Evolutionary conservation across 345 rosid genomes (phyloP), one percentile per base, ranked within the genome.

Genomic region (Linum usitatissimum): DNA sequence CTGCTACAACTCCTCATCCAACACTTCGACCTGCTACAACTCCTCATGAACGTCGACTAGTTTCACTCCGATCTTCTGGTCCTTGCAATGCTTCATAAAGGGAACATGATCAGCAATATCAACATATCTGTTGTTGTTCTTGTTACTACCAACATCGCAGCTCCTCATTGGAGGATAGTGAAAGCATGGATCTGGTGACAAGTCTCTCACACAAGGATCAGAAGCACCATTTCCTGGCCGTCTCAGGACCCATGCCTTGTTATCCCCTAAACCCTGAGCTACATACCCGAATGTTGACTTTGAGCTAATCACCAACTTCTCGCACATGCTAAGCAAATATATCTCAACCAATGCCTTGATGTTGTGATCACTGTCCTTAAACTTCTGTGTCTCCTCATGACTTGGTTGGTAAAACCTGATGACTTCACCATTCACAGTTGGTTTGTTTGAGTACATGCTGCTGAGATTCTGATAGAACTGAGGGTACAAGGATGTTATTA

Each of bases 291-390:
- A 70, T 6, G 74, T 70, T 39, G 74, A 70, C 63, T 60, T 45
- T 7, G 70, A 6, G 18, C 74, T 70, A 17, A 69, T 70, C 23
- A 70, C 58, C 39, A 70, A 21, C 53, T 54, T 57, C 55, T 70
- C 66, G 17, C 66, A 39, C 57, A 61, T 6, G 28, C 74, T 70
- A 0, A 70, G 57, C 14, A 65, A 14, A 34, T 70, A 7, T 5
- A 70, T 70, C 38, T 70, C 74, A 56, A 61, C 62, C 74, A 68
- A 70, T 19, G 74, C 74, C 66, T 70, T 60, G 21, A 70, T 28
- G 45, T 61, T 70, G 14, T 65, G 74, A 65, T 55, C 48, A 15
- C 49, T 65, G 28, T 70, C 62, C 14, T 65, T 65, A 28, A 59
- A 60, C 2, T 31, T 60, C 49, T 70, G 63, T 60, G 54, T n/a